A percentile compares a stretch with the other conserved stretches of the same genome.
phyloP scores from a whole-genome alignment of 257 asterid genomes.

The Capsicum chinense region DNA sequence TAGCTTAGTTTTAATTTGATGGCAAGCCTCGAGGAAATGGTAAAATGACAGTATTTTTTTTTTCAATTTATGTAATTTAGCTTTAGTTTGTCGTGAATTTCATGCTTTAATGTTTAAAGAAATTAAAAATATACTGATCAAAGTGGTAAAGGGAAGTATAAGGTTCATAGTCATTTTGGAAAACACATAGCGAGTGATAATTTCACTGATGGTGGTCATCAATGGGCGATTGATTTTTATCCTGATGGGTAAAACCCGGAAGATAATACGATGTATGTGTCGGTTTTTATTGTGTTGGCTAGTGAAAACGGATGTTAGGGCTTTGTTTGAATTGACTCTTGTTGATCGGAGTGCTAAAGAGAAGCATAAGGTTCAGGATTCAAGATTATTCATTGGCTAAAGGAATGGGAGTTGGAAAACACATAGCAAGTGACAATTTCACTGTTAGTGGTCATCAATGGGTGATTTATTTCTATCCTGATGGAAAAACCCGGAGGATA shows the following conservation, averaged over 20 bases:
- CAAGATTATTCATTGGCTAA: conserved; percentile 85
- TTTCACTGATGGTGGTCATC: conserved; percentile 79
- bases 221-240: conserved; percentile 89
- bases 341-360: no score
- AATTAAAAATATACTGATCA: background rate
- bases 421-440: conserved; percentile 82
- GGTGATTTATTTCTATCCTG: conserved; percentile 90
- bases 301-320: no score
- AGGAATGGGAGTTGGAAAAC: conserved; percentile 89
- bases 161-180: conserved; percentile 49
- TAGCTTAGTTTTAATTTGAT: no score
- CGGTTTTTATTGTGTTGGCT: conserved; percentile 79
- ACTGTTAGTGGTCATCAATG: conserved; percentile 82
- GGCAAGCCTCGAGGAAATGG: no score
- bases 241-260: conserved; percentile 84
- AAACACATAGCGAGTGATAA: conserved; percentile 86
- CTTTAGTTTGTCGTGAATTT: no score
- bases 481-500: conserved; percentile 81
- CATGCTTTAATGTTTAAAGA: no score
- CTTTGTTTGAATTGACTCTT: no score
- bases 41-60: no score
- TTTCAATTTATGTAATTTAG: no score
- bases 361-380: conserved; percentile 49
- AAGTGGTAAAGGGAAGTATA: no score
- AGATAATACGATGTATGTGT: conserved; percentile 74